Percentiles rank a stretch among this genome's conserved stretches.
phyloP scores from a whole-genome alignment of 768 basidiomycete species.

The Mycena haematopus region DNA sequence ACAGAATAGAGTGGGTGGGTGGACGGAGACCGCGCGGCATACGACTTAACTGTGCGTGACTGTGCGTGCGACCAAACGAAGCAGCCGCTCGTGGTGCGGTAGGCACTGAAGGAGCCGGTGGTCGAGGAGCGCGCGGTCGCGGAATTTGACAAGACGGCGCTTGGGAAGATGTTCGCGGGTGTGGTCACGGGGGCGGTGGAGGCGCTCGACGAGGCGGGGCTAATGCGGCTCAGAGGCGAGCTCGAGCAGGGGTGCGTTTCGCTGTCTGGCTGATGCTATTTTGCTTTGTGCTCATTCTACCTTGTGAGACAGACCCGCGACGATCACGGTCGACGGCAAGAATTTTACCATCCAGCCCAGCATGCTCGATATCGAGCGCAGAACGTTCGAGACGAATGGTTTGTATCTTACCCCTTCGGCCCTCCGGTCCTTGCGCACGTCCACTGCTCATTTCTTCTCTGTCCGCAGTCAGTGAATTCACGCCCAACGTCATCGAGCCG shows the following conservation, averaged over 20 bases:
- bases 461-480: constrained; percentile 87
- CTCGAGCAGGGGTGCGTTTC: constrained; percentile 73
- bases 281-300: background rate
- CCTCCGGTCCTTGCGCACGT: background rate
- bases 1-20: constrained; percentile 77
- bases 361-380: constrained; percentile 77
- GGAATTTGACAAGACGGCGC: constrained; percentile 84
- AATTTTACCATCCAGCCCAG: constrained; percentile 76
- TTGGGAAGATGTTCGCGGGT: constrained; percentile 89
- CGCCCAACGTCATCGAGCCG: constrained; percentile 98
- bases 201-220: constrained; percentile 66
- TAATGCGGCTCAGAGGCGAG: constrained; percentile 71
- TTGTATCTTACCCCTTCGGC: constrained; percentile 34
- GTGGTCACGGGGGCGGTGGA: constrained; percentile 67
- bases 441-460: constrained; percentile 3
- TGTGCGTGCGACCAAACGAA: constrained; percentile 89
- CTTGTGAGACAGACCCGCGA: constrained; percentile 51
- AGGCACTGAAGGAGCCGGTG: constrained; percentile 85
- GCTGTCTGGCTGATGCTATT: constrained; percentile 12
- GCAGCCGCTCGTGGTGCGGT: constrained; percentile 82
- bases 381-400: constrained; percentile 90
- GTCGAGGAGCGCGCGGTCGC: constrained; percentile 80
- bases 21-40: constrained; percentile 99
- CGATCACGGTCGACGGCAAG: constrained; percentile 66
- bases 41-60: constrained; percentile 92